phyloP scores from a whole-genome alignment of 805 yeast genomes.

The Saccharomyces kudriavzevii region DNA sequence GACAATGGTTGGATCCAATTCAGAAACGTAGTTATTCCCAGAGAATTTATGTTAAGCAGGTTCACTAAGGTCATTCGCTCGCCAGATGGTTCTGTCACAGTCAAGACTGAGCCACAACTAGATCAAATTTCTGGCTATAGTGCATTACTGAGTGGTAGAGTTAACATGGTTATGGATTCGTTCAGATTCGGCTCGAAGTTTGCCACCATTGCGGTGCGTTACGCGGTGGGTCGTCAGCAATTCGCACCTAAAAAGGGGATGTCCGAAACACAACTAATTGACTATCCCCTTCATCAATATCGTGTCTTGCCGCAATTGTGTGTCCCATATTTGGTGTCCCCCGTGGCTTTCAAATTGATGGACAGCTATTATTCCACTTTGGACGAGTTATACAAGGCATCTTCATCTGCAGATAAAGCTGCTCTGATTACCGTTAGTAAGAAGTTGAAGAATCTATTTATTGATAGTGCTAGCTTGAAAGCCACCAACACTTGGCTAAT shows the following conservation, averaged over 20 bases:
- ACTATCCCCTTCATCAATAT: constrained; percentile 84
- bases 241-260: constrained; percentile 40
- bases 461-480: constrained; percentile 79
- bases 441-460: constrained; percentile 68
- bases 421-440: constrained; percentile 38
- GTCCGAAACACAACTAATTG: constrained; percentile 56
- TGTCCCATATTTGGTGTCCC: constrained; percentile 64
- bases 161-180: constrained; percentile 80
- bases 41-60: constrained; percentile 72
- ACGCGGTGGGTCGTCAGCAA: constrained; percentile 85
- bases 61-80: constrained; percentile 64
- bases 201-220: constrained; percentile 76
- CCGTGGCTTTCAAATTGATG: constrained; percentile 59
- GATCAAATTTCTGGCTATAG: constrained; percentile 79
- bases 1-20: constrained; percentile 97
- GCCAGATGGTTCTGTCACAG: constrained; percentile 45
- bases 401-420: constrained; percentile 39
- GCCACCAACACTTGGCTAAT: constrained; percentile 86
- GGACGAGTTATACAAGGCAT: constrained; percentile 44
- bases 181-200: constrained; percentile 73
- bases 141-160: constrained; percentile 83
- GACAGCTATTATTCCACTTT: constrained; percentile 43
- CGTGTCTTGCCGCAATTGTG: constrained; percentile 82
- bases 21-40: constrained; percentile 73
- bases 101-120: constrained; percentile 51